Conservation (phyloP, 192 early-diverging fungal species). For the Kappamyces sp. region DNA sequence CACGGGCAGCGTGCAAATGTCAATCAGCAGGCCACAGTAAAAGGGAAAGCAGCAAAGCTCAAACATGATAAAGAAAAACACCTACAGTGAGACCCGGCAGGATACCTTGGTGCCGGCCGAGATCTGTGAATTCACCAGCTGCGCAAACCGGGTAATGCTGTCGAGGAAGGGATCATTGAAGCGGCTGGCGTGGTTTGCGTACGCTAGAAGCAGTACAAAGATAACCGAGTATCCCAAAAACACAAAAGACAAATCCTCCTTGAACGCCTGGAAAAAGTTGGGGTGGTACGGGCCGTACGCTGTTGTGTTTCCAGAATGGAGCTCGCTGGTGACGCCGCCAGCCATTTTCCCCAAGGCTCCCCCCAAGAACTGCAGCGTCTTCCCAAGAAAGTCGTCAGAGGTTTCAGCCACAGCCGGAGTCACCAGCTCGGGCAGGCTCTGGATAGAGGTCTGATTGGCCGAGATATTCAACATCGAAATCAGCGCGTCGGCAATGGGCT, state of each 20-base stretch:
- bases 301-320: too few relatives aligned
- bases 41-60: conserved; percentile 86
- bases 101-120: not conserved
- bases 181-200: not conserved
- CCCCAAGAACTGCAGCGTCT: too few relatives aligned
- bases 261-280: conserved; percentile 1
- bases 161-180: not conserved
- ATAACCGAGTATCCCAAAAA: not conserved
- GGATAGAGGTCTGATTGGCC: too few relatives aligned
- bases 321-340: too few relatives aligned
- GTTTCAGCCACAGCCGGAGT: too few relatives aligned
- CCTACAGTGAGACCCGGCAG: conserved; percentile 15
- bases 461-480: conserved; percentile 16
- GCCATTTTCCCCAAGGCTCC: too few relatives aligned
- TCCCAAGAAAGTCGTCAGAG: too few relatives aligned
- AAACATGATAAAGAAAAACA: conserved; percentile 78
- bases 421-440: too few relatives aligned
- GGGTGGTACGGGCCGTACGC: not conserved
- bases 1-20: conserved; percentile 71
- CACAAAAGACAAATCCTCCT: not conserved
- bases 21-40: conserved; percentile 80
- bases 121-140: not conserved
- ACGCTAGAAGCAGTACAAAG: not conserved
- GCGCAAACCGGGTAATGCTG: not conserved
- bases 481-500: conserved; percentile 55